Evolutionary conservation across 73 alveolate species (phyloP), one percentile per base, ranked within the genome.

Genomic region (Urostyla sp.): DNA sequence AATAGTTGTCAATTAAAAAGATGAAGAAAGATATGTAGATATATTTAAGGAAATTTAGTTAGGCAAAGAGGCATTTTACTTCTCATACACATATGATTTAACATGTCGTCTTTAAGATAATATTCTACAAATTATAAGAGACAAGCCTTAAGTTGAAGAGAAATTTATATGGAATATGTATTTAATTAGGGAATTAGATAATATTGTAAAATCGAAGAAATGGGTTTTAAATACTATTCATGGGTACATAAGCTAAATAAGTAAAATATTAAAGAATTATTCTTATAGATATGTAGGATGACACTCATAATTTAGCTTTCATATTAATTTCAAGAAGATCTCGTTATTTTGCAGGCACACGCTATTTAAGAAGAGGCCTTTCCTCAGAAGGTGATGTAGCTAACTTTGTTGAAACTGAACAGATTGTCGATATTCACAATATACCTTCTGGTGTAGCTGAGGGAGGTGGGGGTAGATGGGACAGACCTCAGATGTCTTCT

Each of bases 211-310:
- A 40, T 40, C 15, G 24, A 93, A 95, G 67, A 80, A 87, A 67
- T 96, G 99, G 99, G 78, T 91, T 15, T 55, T 92, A n/a, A 97
- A 96, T 32, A 85, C 92, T 30, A 88, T 96, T 36, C 97, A 94
- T 86, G 99, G 99, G 26, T 94, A 75, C 44, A 75, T 93, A 11
- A 90, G 73, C 69, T 55, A 69, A 55, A 52, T 77, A 38, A 88
- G 88, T 58, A 69, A 61, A 48, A 59, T 21, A 45, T 60, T 24
- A 43, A 15, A 20, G 16, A n/a, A 27, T 30, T 58, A 27, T 35
- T 21, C 51, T 24, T 27, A 34, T 69, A 79, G 89, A 66, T 32
- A 27, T 91, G 1, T 69, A 86, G 63, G 85, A 81, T 37, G 50
- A 81, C 0, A 67, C 67, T 27, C 79, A 75, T 32, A 57, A 55